Evolutionary conservation across 495 filamentous ascomycete species (phyloP), one percentile per base, ranked within the genome.

Genomic region (Aspergillus indologenus): DNA sequence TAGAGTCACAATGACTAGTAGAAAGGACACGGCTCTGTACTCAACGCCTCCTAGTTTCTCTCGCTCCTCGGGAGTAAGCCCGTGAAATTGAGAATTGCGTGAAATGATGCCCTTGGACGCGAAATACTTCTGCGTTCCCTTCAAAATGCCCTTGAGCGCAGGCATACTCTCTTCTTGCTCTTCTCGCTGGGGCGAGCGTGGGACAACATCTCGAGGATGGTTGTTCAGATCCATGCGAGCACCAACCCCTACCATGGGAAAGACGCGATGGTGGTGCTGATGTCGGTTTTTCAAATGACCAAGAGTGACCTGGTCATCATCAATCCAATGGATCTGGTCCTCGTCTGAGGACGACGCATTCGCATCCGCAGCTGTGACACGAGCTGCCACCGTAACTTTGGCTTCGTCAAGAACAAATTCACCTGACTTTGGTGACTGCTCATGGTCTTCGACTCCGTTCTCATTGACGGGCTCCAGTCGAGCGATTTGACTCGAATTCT

Each of bases 11-110:
- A 92, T 68, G 52, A 86, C 75, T 0, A 85, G 77, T 22, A 96
- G 76, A 8, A 92, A 75, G n/a, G 78, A 83, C 15, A 94, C 79
- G 12, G 90, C 90, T 56, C 83, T 81, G 65, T 94, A 94, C 71
- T 96, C 91, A 48, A 85, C 86, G 1, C 90, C 90, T 22, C 89
- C 90, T 5, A 96, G 81, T 56, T 80, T 74, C 56, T 89, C 86
- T 12, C 90, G 82, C 65, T 96, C 89, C 19, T 81, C 80, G 5
- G 78, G 73, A 4, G 82, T 84, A 15, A 96, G 73, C 31, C 81
- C 82, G 65, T 88, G 80, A 66, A 94, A 91, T 60, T 88, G 85
- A 12, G 84, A 86, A 69, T 93, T 93, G 18, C 89, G 80, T 2
- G 86, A 84, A 19, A 87, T 76, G 43, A 74, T 62, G 11, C 76